Conservation (phyloP, 495 filamentous ascomycete genomes). For the Corynascus novoguineensis region DNA sequence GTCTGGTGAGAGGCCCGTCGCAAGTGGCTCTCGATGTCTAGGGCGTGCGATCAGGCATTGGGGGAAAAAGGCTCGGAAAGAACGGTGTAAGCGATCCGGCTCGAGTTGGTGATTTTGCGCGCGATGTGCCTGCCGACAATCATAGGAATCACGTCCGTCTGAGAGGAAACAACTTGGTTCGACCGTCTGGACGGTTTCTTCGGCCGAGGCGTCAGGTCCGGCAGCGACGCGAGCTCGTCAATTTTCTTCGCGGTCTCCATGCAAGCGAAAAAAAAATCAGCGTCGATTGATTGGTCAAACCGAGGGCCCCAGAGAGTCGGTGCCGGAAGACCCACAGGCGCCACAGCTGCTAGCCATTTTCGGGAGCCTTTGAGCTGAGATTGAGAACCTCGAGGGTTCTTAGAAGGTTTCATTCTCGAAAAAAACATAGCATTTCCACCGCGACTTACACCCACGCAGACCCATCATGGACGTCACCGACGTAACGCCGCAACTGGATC, state of each 20-base stretch:
- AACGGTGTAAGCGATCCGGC: not conserved
- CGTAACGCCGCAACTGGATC: constrained; percentile 53
- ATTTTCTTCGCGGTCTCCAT: not conserved
- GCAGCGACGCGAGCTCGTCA: not conserved
- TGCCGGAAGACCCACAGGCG: not conserved
- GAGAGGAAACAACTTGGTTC: not conserved
- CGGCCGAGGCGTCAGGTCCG: not conserved
- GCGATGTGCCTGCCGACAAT: not conserved
- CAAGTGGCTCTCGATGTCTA: constrained; percentile 17
- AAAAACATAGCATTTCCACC: not conserved
- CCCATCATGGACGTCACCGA: constrained; percentile 39
- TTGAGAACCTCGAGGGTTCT: not conserved
- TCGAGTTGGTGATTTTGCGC: not conserved
- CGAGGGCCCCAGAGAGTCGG: not conserved
- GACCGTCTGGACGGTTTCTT: not conserved
- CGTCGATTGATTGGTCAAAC: constrained; percentile 3
- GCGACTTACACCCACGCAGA: not conserved
- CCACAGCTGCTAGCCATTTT: constrained; percentile 1
- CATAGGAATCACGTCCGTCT: not conserved
- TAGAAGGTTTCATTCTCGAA: not conserved
- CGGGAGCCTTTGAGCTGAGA: not conserved
- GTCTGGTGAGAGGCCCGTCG: constrained; percentile 13
- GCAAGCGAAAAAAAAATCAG: constrained; percentile 10
- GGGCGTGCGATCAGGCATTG: constrained; percentile 17
- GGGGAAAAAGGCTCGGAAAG: not conserved